These are phyloP conservation scores for Fusarium redolens DNA, from an alignment of 2,329 filamentous ascomycete species.

Conservation along the genomic window DNA sequence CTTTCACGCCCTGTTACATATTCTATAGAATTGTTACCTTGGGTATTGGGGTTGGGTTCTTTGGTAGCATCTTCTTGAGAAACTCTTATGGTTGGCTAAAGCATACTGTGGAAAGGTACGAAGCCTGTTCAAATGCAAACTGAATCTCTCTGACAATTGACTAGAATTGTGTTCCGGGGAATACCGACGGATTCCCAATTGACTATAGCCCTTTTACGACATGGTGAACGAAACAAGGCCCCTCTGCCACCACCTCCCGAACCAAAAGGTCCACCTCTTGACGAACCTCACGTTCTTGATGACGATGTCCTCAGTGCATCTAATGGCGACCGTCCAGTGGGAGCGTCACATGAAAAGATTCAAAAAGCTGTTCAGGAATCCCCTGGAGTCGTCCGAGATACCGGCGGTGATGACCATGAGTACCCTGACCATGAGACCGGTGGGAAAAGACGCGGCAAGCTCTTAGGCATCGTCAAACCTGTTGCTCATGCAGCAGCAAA, in stretches of 20 bases:
- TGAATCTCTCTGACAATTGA: slow-evolving; percentile 59
- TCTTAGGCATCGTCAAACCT: slow-evolving; percentile 72
- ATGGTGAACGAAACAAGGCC: slow-evolving; percentile 80
- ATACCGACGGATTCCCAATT: slow-evolving; percentile 85
- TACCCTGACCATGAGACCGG: slow-evolving; percentile 59
- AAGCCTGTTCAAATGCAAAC: slow-evolving; percentile 53
- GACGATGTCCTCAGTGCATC: slow-evolving; percentile 54
- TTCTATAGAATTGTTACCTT: neutral
- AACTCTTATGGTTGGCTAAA: neutral
- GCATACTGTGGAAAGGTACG: slow-evolving; percentile 62
- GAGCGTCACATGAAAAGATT: slow-evolving; percentile 63
- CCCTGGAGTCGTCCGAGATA: slow-evolving; percentile 48
- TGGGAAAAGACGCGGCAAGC: slow-evolving; percentile 51
- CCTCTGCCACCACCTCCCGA: slow-evolving; percentile 68
- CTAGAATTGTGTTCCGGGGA: slow-evolving; percentile 78
- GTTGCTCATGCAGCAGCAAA: slow-evolving; percentile 75
- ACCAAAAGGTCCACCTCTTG: neutral
- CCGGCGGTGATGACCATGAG: slow-evolving; percentile 54
- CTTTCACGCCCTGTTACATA: neutral
- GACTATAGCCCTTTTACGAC: slow-evolving; percentile 78
- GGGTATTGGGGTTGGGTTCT: neutral
- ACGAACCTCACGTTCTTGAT: neutral
- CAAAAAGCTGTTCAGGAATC: slow-evolving; percentile 63
- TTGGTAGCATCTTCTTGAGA: neutral
- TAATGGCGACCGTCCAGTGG: slow-evolving; percentile 32